Evolutionary conservation across 192 early-diverging fungal species (phyloP).

Genomic region (Glomus cerebriforme): DNA sequence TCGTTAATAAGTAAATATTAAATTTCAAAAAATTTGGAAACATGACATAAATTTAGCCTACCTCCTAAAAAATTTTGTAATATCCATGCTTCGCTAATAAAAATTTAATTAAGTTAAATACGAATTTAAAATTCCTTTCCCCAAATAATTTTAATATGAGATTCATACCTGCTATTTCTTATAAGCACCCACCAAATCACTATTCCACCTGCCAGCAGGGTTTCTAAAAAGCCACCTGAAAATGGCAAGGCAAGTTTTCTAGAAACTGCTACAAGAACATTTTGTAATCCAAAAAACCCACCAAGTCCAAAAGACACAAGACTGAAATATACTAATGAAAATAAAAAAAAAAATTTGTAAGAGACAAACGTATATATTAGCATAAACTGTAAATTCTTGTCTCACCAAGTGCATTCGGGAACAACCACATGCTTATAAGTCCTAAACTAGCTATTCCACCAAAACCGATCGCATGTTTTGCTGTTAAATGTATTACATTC

Average conservation of each 20-base stretch:
- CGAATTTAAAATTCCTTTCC: not conserved
- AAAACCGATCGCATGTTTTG: constrained; percentile 41
- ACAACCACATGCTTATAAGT: constrained; percentile 44
- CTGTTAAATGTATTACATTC: constrained; percentile 35
- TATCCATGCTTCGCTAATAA: constrained; percentile 38
- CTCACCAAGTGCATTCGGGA: constrained; percentile 41
- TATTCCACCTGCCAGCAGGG: constrained; percentile 25
- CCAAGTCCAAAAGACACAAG: constrained; percentile 41
- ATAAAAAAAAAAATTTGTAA: not conserved
- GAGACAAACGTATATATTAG: not conserved
- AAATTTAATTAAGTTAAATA: not conserved
- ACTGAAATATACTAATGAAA: constrained; percentile 36
- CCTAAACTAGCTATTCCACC: constrained; percentile 43
- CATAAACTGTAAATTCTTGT: not conserved
- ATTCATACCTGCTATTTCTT: constrained; percentile 38
- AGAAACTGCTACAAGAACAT: constrained; percentile 35
- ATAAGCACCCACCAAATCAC: constrained; percentile 40
- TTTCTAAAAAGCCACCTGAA: constrained; percentile 29
- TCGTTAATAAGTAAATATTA: not conserved
- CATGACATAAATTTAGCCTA: constrained; percentile 6
- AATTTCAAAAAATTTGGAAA: not conserved
- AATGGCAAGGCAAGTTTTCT: constrained; percentile 26
- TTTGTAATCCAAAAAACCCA: constrained; percentile 44
- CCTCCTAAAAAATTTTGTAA: constrained; percentile 46
- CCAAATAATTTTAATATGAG: not conserved